Conservation (phyloP, 2,329 filamentous ascomycete species). For the Xenoacremonium recifei region DNA sequence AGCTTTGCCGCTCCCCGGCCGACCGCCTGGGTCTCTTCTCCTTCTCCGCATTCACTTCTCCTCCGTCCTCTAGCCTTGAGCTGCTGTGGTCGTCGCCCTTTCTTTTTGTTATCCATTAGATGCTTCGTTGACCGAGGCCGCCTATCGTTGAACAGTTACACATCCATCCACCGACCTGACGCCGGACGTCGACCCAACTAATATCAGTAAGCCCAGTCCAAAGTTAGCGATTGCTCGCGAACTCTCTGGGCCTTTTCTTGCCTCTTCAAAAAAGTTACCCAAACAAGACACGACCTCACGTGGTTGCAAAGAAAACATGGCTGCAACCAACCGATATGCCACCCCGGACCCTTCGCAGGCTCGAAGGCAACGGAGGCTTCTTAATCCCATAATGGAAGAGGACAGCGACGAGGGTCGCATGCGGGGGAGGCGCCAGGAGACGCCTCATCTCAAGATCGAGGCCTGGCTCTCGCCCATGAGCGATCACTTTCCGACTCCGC, state of each 20-base stretch:
- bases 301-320: slow-evolving; percentile 42
- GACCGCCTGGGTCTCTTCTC: slow-evolving; percentile 26
- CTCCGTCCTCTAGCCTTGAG: slow-evolving; percentile 28
- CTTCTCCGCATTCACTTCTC: slow-evolving; percentile 35
- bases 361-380: slow-evolving; percentile 50
- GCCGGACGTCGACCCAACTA: slow-evolving; percentile 36
- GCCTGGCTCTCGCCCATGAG: slow-evolving; percentile 59
- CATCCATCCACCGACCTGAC: slow-evolving; percentile 24
- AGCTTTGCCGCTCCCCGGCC: slow-evolving; percentile 25
- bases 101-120: slow-evolving; percentile 30
- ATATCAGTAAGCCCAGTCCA: slow-evolving; percentile 14
- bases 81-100: too few relatives aligned
- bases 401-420: slow-evolving; percentile 40
- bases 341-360: slow-evolving; percentile 54
- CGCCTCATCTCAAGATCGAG: slow-evolving; percentile 50
- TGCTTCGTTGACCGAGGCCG: slow-evolving; percentile 45
- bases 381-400: slow-evolving; percentile 68
- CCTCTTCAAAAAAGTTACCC: slow-evolving; percentile 30
- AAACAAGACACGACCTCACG: too few relatives aligned
- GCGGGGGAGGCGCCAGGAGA: slow-evolving; percentile 26
- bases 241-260: slow-evolving; percentile 15
- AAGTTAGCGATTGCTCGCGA: slow-evolving; percentile 16
- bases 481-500: slow-evolving; percentile 71
- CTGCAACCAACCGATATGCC: slow-evolving; percentile 29
- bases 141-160: slow-evolving; percentile 43